Percentiles rank a stretch among this genome's conserved stretches.
Evolutionary conservation across 169 alveolate species (phyloP).

Genomic region (Perkinsus marinus): DNA sequence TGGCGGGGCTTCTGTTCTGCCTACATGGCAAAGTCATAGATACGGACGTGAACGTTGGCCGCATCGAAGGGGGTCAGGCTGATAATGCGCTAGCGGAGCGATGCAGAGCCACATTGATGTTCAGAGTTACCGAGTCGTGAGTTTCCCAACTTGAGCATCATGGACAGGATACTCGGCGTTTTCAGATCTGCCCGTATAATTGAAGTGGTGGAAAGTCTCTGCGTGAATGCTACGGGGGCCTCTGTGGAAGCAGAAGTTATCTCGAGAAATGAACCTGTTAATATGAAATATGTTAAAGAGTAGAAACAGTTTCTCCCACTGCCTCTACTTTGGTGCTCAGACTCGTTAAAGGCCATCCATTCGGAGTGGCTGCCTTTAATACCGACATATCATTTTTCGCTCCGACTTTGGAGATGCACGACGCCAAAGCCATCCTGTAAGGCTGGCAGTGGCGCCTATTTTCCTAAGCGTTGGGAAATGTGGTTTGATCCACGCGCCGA

Average conservation of each 20-base stretch:
- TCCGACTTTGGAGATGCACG: background rate
- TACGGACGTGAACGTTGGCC: conserved; percentile 1
- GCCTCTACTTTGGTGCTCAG: background rate
- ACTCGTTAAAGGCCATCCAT: background rate
- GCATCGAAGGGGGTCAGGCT: conserved; percentile 2
- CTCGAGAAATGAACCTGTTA: background rate
- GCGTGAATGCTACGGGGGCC: background rate
- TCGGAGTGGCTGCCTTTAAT: background rate
- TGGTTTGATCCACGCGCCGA: too few species aligned
- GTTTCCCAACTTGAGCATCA: background rate
- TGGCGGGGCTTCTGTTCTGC: background rate
- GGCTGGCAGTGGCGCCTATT: background rate
- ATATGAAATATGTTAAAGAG: background rate
- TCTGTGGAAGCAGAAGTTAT: background rate
- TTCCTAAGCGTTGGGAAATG: too few species aligned
- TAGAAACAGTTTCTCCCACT: background rate
- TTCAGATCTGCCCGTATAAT: background rate
- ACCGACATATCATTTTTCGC: conserved; percentile 1
- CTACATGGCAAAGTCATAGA: background rate
- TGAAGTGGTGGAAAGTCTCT: background rate
- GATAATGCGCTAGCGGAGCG: background rate
- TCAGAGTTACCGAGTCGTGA: background rate
- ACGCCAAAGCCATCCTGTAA: background rate
- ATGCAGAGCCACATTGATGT: background rate
- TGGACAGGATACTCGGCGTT: background rate